phyloP scores from a whole-genome alignment of 257 asterid genomes.

The Solanum lycopersicoides region DNA sequence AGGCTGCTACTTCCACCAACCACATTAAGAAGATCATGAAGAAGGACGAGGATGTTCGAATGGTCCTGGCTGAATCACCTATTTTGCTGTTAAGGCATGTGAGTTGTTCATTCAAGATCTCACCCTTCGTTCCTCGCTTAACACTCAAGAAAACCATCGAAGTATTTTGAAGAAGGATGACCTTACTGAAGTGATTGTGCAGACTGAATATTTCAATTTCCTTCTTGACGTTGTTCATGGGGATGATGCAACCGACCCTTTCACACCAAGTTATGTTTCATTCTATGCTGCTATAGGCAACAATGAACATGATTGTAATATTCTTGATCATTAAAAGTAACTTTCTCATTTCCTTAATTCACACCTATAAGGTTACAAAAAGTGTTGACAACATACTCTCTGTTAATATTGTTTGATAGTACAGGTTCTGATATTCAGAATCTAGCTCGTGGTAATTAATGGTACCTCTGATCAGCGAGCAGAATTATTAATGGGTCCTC shows the following conservation, averaged over 20 bases:
- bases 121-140: conserved; percentile 80
- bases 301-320: background rate
- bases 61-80: conserved; percentile 90
- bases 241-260: too few relatives aligned
- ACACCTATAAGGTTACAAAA: background rate
- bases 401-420: too few relatives aligned
- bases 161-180: too few relatives aligned
- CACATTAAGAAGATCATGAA: conserved; percentile 89
- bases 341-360: background rate
- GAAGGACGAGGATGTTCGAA: conserved; percentile 81
- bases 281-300: background rate
- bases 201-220: too few relatives aligned
- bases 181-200: too few relatives aligned
- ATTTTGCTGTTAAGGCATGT: conserved; percentile 74
- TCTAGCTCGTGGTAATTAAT: too few relatives aligned
- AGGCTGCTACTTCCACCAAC: conserved; percentile 61
- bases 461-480: too few relatives aligned
- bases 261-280: background rate
- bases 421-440: too few relatives aligned
- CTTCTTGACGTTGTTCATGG: too few relatives aligned
- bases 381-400: too few relatives aligned
- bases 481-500: too few relatives aligned
- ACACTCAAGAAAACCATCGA: conserved; percentile 59
- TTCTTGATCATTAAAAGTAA: background rate
- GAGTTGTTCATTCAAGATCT: conserved; percentile 82